Evolutionary conservation across 2,329 filamentous ascomycete genomes (phyloP).

Genomic region (Sporothrix pseudoabietina): DNA sequence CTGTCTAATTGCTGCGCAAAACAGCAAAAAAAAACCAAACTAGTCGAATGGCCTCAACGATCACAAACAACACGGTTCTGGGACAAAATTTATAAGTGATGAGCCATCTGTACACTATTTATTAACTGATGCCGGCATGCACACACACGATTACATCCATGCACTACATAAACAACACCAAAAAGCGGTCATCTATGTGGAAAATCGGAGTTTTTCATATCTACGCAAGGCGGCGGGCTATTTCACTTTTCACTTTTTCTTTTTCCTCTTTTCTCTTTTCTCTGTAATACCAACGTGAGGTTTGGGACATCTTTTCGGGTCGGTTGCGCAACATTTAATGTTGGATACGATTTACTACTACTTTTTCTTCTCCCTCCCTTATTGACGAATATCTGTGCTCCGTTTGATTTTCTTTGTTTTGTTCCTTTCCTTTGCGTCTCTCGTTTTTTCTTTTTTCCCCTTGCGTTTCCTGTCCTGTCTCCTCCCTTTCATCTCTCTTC

Average conservation of each 20-base stretch:
- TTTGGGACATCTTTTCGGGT: constrained; percentile 16
- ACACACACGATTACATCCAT: not conserved
- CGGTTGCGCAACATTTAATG: not conserved
- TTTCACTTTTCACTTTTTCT: not conserved
- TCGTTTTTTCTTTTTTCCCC: not conserved
- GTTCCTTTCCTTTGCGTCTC: not conserved
- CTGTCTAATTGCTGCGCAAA: not conserved
- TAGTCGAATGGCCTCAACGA: not conserved
- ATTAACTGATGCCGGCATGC: not conserved
- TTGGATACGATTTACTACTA: constrained; percentile 20
- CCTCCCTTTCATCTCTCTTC: not conserved
- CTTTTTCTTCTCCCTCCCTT: not conserved
- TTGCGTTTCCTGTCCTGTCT: not conserved
- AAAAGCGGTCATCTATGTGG: constrained; percentile 18
- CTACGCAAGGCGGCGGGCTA: not conserved
- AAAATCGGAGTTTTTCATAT: not conserved
- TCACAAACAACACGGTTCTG: not conserved
- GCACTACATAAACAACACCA: not conserved
- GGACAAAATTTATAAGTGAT: not conserved
- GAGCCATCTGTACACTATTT: not conserved
- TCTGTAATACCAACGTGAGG: constrained; percentile 20
- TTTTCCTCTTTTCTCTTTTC: not conserved
- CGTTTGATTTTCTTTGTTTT: not conserved
- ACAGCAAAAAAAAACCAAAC: not conserved
- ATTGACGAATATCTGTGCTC: not conserved